Base-by-base conservation (phyloP, 352 stramenopile species). In the Pythium utonaiense region DNA sequence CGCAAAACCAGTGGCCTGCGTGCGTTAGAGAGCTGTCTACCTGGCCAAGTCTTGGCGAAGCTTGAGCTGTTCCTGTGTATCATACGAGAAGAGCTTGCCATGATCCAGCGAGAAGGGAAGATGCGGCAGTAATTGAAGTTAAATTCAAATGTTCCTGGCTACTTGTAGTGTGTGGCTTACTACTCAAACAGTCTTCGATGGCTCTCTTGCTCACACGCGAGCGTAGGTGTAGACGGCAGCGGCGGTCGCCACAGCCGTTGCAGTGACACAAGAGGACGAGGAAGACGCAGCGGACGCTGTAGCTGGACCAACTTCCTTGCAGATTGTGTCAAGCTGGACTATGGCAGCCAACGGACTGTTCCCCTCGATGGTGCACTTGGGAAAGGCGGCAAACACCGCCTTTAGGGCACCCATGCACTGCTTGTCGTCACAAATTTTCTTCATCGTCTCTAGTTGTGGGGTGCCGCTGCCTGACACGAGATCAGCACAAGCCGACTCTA, bases 61-160 rank as follows among this genome's bases (percentile, higher is more conserved):
- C 59, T 88, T 27, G 16, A 63, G 21, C 48, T 70, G 6, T 76
- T 84, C 24, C 3, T 52, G 2, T 42, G 45, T 8, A 17, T 70
- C 6, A 48, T 63, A 2, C 42, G 45, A 41, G 21, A 62, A 49
- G 52, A 66, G 21, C 36, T 70, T 1, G n/a, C 55, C 21, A 27
- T 10, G 17, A 59, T 42, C 16, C 56, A 62, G 3, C 22, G 50
- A 36, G 31, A 62, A 30, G 30, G 13, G 3, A 10, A 33, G 6
- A 9, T 27, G 21, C 42, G 33, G 7, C 38, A 38, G 34, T 34
- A 27, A 52, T 44, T 3, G 12, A n/a, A n/a, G n/a, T n/a, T n/a
- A n/a, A n/a, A n/a, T n/a, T n/a, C n/a, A n/a, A n/a, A n/a, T n/a
- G n/a, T n/a, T n/a, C n/a, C n/a, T n/a, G n/a, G n/a, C n/a, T n/a